Base-by-base conservation (phyloP, 2,329 filamentous ascomycete genomes). In the Hypoxylon rubiginosum region DNA sequence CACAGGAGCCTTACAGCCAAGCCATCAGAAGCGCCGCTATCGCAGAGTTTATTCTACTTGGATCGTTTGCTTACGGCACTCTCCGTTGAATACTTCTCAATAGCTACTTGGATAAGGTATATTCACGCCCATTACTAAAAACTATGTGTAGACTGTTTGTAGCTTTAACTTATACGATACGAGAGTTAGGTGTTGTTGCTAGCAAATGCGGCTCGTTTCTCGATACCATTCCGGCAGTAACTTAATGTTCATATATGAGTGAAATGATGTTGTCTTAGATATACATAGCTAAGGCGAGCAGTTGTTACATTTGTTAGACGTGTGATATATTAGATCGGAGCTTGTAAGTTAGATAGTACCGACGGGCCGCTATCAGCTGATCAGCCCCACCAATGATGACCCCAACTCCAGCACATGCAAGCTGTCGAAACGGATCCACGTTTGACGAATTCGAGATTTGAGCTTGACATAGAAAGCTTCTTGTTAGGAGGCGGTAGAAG, bases 11-110 rank as follows among this genome's bases (percentile, higher is more conserved):
- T 32, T 19, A 51, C 24, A 43, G 51, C 3, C 50, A 50, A 57
- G 45, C 50, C 48, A 48, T 36, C n/a, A n/a, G 28, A 13, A 48
- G n/a, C 49, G 43, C 53, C 53, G 45, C 19, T 46, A 46, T 66
- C 36, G 26, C 39, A 66, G 46, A 43, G 11, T 19, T 15, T 32
- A 39, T 28, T 17, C 19, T 30, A 32, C 3, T 28, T 17, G 21
- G 36, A 39, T 48, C 48, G 30, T 19, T 15, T 36, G 34, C 11
- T 36, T 6, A 13, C 34, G 11, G 13, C 11, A 3, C 3, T 36
- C 15, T 15, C 13, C 34, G 34, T 10, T 34, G 13, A 34, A 2
- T 34, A 34, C 32, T 34, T 34, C 32, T 34, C 32, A 34, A 36
- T 15, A 3, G 10, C 1, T 36, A 6, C 11, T 15, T 36, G 3